Percentiles rank a stretch among this genome's conserved stretches.
Conservation (phyloP, 2,329 filamentous ascomycete species). For the Botrytis pseudocinerea region DNA sequence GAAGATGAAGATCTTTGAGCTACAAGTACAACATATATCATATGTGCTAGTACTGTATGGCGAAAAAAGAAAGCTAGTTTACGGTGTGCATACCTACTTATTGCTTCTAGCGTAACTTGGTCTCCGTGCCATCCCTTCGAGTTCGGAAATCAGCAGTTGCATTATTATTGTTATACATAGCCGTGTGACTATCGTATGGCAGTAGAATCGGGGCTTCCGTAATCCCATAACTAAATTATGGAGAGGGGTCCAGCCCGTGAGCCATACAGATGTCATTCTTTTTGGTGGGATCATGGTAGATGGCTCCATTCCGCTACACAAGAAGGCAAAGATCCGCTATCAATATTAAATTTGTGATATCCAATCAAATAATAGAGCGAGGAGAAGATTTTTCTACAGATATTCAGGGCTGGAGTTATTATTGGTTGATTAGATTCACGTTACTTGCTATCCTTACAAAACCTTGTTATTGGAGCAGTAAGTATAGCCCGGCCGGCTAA, state of each 20-base stretch:
- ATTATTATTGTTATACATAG: neutral
- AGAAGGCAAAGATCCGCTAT: neutral
- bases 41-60: neutral
- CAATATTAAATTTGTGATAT: neutral
- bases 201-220: constrained; percentile 1
- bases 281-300: neutral
- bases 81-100: neutral
- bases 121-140: neutral
- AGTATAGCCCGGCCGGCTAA: neutral
- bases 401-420: neutral
- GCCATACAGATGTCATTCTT: neutral
- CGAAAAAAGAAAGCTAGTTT: neutral
- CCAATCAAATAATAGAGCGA: neutral
- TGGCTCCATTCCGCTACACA: neutral
- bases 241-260: neutral
- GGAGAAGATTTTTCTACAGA: neutral
- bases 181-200: neutral
- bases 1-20: neutral
- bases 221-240: constrained; percentile 1
- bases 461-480: neutral
- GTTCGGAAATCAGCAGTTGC: constrained; percentile 10
- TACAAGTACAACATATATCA: neutral
- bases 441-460: neutral
- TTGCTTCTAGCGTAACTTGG: neutral
- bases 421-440: neutral